phyloP scores from a whole-genome alignment of 2,329 filamentous ascomycete genomes.

The Trichoderma sp. region DNA sequence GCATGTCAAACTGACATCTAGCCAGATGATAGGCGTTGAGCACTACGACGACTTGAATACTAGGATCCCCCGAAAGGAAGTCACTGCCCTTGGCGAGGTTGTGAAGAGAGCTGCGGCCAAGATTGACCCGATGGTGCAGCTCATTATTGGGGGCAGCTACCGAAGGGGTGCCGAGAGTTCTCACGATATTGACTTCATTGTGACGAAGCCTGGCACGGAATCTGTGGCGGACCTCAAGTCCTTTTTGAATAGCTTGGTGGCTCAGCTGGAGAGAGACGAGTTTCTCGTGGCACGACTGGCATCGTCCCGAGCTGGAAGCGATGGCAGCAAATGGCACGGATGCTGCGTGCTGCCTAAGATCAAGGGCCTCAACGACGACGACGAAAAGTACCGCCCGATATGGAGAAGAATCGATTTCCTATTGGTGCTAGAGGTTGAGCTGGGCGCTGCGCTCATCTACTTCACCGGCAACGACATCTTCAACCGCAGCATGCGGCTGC shows the following conservation, averaged over 20 bases:
- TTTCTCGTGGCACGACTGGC: conserved; percentile 76
- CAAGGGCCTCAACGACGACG: conserved; percentile 39
- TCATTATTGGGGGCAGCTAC: conserved; percentile 83
- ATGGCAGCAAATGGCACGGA: conserved; percentile 85
- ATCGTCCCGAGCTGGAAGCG: conserved; percentile 48
- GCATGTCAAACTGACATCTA: conserved; percentile 65
- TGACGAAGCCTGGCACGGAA: conserved; percentile 68
- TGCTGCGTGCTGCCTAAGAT: conserved; percentile 69
- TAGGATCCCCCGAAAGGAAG: conserved; percentile 77
- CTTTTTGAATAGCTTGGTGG: conserved; percentile 67
- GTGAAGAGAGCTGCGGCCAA: conserved; percentile 62
- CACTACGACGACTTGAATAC: conserved; percentile 78
- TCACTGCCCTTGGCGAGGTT: conserved; percentile 67
- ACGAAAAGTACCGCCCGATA: conserved; percentile 43
- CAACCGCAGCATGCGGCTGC: conserved; percentile 79
- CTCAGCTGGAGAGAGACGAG: conserved; percentile 57
- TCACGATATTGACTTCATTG: conserved; percentile 83
- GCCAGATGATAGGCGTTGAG: conserved; percentile 76
- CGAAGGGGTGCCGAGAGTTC: conserved; percentile 74
- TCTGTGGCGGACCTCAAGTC: conserved; percentile 60
- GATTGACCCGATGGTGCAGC: conserved; percentile 67
- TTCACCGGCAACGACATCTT: conserved; percentile 97
- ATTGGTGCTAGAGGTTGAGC: conserved; percentile 76
- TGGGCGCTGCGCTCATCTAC: conserved; percentile 87
- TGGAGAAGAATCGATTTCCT: conserved; percentile 88